A percentile compares a stretch with the other conserved stretches of the same genome.
Conservation (phyloP, 495 filamentous ascomycete species). For the Bombardia bombarda region DNA sequence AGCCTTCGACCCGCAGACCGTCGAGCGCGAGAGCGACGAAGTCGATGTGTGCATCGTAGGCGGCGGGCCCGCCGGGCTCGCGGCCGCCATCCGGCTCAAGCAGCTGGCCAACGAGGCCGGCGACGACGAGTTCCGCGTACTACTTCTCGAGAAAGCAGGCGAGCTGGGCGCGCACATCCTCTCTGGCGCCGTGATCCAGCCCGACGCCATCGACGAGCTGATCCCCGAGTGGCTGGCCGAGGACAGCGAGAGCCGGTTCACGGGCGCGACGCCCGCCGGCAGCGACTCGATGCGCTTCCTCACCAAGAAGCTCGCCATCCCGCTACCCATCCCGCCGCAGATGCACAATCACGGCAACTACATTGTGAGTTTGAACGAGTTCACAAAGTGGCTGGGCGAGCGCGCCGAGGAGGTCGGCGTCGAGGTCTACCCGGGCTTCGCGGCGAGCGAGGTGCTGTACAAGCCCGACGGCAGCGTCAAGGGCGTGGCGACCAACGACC, state of each 20-base stretch:
- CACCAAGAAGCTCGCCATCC: conserved; percentile 70
- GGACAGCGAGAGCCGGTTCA: conserved; percentile 77
- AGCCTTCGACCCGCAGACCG: conserved; percentile 59
- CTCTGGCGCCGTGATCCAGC: conserved; percentile 92
- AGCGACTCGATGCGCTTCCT: conserved; percentile 89
- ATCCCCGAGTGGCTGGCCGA: conserved; percentile 89
- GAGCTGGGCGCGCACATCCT: conserved; percentile 93
- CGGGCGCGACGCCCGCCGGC: conserved; percentile 72
- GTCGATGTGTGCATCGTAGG: conserved; percentile 97
- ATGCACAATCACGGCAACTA: conserved; percentile 99
- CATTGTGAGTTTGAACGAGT: conserved; percentile 89
- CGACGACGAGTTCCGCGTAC: conserved; percentile 89
- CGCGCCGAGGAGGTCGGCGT: conserved; percentile 95
- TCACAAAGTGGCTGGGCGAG: conserved; percentile 91
- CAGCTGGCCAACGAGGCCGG: conserved; percentile 93
- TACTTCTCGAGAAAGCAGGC: conserved; percentile 90
- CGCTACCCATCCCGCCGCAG: conserved; percentile 83
- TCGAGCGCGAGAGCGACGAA: conserved; percentile 83
- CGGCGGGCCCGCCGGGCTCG: conserved; percentile 86
- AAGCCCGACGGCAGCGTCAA: conserved; percentile 76
- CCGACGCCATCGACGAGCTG: conserved; percentile 79
- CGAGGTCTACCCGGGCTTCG: conserved; percentile 96
- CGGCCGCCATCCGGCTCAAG: conserved; percentile 89
- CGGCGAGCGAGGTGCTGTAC: conserved; percentile 89
- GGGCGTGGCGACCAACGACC: conserved; percentile 94